Conservation (phyloP, 2,329 filamentous ascomycete genomes). For the Aspergillus novoparasiticus region DNA sequence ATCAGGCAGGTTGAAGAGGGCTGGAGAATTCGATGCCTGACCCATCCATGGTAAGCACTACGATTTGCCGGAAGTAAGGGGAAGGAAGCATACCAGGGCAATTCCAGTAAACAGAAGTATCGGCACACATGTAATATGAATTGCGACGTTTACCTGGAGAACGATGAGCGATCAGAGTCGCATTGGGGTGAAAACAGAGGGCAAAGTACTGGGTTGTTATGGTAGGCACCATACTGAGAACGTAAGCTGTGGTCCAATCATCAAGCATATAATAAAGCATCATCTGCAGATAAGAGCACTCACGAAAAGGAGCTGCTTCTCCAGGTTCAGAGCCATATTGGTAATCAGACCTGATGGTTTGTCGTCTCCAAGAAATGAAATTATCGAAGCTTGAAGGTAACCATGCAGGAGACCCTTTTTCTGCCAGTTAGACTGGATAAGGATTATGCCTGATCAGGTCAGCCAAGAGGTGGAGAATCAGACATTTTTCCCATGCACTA, state of each 20-base stretch:
- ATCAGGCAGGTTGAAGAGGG: conserved; percentile 57
- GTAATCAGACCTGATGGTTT: background rate
- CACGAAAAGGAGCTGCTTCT: conserved; percentile 69
- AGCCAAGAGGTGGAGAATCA: conserved; percentile 20
- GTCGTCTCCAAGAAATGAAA: background rate
- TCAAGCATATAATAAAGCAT: background rate
- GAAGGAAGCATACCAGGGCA: conserved; percentile 53
- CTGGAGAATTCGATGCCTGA: conserved; percentile 59
- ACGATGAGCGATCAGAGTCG: conserved; percentile 22
- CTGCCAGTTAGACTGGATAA: conserved; percentile 4
- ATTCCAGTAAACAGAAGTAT: conserved; percentile 62
- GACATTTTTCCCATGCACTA: conserved; percentile 13
- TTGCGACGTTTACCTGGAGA: conserved; percentile 62
- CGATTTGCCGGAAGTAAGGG: conserved; percentile 5
- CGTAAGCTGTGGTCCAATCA: conserved; percentile 24
- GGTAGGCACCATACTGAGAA: conserved; percentile 66
- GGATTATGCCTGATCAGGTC: conserved; percentile 15
- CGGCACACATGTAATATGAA: conserved; percentile 67
- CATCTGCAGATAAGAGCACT: conserved; percentile 33
- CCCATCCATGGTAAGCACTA: background rate
- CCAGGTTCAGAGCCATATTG: conserved; percentile 59
- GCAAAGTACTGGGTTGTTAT: conserved; percentile 61
- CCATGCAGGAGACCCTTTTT: conserved; percentile 6
- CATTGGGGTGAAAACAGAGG: conserved; percentile 12
- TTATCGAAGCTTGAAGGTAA: conserved; percentile 3